phyloP scores from a whole-genome alignment of 2,329 filamentous ascomycete genomes.

The Cladosporium velox region DNA sequence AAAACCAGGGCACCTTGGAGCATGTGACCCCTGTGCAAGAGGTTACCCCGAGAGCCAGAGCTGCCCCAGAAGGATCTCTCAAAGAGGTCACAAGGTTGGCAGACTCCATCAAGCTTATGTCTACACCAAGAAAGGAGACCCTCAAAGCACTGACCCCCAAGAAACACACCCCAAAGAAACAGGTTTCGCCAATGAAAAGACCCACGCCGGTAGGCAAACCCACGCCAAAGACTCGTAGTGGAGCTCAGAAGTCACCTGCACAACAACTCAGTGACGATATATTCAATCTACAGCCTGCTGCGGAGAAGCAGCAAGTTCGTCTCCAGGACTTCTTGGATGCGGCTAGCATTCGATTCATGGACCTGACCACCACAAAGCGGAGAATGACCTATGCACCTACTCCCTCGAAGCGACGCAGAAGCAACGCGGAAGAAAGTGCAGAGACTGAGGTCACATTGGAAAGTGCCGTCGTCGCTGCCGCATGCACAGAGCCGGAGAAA shows the following conservation, averaged over 20 bases:
- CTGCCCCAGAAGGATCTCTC: constrained; percentile 28
- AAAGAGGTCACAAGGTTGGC: constrained; percentile 35
- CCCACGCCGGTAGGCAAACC: constrained; percentile 38
- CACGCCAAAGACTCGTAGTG: constrained; percentile 34
- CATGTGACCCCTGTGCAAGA: constrained; percentile 15
- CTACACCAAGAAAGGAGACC: constrained; percentile 51
- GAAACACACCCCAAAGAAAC: constrained; percentile 40
- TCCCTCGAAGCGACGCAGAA: constrained; percentile 36
- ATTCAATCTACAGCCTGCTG: constrained; percentile 24
- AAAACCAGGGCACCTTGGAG: neutral
- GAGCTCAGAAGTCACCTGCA: constrained; percentile 28
- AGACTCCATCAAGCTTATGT: constrained; percentile 51
- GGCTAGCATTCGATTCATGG: constrained; percentile 98
- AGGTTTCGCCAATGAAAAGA: constrained; percentile 44
- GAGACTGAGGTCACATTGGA: constrained; percentile 56
- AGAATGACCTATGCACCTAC: constrained; percentile 73
- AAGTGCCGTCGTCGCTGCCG: constrained; percentile 80
- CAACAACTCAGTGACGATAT: constrained; percentile 35
- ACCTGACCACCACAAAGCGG: constrained; percentile 92
- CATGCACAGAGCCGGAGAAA: constrained; percentile 88
- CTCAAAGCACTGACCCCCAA: constrained; percentile 44
- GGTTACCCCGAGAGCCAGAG: constrained; percentile 24
- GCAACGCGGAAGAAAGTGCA: constrained; percentile 41
- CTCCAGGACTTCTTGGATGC: constrained; percentile 91
- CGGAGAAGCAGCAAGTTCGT: constrained; percentile 48